These are phyloP conservation scores for Quercus gilva DNA, from an alignment of 306 rosid species.

Conservation along the genomic window DNA sequence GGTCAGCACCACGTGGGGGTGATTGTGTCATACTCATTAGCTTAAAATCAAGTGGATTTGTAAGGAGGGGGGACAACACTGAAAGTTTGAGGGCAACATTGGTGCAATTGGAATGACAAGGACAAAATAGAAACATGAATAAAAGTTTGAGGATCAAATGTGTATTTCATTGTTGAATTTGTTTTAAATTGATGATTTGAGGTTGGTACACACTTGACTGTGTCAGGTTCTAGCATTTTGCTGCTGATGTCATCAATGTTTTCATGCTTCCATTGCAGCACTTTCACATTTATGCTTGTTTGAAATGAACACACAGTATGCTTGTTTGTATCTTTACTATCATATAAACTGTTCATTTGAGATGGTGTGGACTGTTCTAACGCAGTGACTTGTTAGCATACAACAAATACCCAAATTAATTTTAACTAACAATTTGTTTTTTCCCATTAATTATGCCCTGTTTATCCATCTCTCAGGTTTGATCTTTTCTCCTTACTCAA, in stretches of 20 bases:
- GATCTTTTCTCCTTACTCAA: background rate
- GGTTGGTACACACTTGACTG: background rate
- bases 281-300: background rate
- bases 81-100: background rate
- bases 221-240: background rate
- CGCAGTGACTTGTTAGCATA: background rate
- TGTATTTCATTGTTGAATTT: background rate
- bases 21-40: background rate
- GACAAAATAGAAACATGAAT: background rate
- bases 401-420: background rate
- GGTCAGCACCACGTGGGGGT: background rate
- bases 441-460: background rate
- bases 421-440: background rate
- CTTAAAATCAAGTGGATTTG: background rate
- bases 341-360: background rate
- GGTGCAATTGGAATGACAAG: background rate
- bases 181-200: background rate
- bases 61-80: background rate
- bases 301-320: background rate
- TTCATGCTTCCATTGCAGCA: background rate
- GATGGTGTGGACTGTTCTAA: background rate
- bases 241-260: background rate
- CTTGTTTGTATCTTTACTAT: background rate
- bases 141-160: background rate
- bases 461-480: background rate